phyloP scores from a whole-genome alignment of 2,329 filamentous ascomycete species.

The Pleoardoris graminearum region DNA sequence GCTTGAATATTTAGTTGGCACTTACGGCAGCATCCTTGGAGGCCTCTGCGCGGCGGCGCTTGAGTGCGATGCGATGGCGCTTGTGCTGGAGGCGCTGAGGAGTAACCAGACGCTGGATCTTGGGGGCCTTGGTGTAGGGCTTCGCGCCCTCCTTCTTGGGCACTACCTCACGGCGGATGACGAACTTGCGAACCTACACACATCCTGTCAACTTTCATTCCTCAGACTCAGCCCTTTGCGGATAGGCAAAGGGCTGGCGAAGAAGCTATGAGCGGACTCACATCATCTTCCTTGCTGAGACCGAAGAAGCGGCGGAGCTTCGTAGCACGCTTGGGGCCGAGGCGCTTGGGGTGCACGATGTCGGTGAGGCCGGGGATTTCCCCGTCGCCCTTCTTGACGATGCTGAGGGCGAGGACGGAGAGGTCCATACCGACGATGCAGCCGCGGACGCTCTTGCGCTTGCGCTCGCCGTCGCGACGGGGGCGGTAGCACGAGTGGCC shows the following conservation, averaged over 20 bases:
- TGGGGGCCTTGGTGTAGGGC: slow-evolving; percentile 99
- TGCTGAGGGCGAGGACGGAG: slow-evolving; percentile 87
- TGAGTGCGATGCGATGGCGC: slow-evolving; percentile 96
- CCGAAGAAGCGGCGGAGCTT: slow-evolving; percentile 99
- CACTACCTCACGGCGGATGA: slow-evolving; percentile 97
- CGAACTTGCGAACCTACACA: slow-evolving; percentile 93
- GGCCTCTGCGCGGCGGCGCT: slow-evolving; percentile 96
- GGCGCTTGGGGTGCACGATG: slow-evolving; percentile 96
- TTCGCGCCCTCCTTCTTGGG: slow-evolving; percentile 97
- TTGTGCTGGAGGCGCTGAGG: slow-evolving; percentile 99
- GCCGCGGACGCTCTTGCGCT: slow-evolving; percentile 98
- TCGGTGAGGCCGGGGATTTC: slow-evolving; percentile 98
- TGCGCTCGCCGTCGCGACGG: slow-evolving; percentile 97
- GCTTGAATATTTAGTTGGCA: slow-evolving; percentile 1
- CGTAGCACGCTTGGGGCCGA: slow-evolving; percentile 98
- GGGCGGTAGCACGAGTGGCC: slow-evolving; percentile 99
- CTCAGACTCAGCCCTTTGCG: slow-evolving; percentile 54
- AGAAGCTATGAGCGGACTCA: slow-evolving; percentile 74
- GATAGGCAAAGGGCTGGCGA: slow-evolving; percentile 57
- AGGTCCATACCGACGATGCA: slow-evolving; percentile 98
- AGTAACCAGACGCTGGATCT: slow-evolving; percentile 99
- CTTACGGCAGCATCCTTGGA: slow-evolving; percentile 98
- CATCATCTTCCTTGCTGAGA: slow-evolving; percentile 99
- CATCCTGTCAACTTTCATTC: slow-evolving; percentile 25
- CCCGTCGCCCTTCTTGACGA: slow-evolving; percentile 96